Percentiles rank a stretch among this genome's conserved stretches.
Conservation (phyloP, 371 early-diverging fungal genomes). For the Apophysomyces ossiformis region DNA sequence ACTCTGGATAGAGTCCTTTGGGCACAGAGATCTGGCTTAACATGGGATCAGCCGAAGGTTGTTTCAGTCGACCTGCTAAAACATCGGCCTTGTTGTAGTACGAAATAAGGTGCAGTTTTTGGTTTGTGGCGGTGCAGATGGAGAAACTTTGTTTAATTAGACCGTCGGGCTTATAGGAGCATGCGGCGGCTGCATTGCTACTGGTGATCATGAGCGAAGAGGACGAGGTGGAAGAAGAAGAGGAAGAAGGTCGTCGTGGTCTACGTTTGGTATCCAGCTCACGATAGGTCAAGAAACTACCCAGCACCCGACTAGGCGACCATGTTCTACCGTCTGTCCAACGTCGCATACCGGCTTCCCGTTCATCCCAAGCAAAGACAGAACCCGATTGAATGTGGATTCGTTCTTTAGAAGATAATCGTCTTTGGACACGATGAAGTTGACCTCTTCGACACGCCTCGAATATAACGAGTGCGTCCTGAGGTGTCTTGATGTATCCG, state of each 20-base stretch:
- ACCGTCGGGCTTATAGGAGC: conserved; percentile 61
- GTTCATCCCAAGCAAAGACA: conserved; percentile 88
- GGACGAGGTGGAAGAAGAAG: conserved; percentile 17
- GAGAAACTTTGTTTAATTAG: conserved; percentile 67
- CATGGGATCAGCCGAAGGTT: conserved; percentile 57
- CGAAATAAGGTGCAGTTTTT: conserved; percentile 85
- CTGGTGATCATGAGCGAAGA: conserved; percentile 26
- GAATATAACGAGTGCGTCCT: conserved; percentile 83
- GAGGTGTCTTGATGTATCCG: conserved; percentile 77
- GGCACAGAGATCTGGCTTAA: conserved; percentile 58
- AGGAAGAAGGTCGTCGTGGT: conserved; percentile 37
- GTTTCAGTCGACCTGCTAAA: conserved; percentile 51
- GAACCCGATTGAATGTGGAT: conserved; percentile 73
- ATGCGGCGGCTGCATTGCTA: conserved; percentile 44
- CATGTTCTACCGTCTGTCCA: conserved; percentile 91
- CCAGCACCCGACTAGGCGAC: conserved; percentile 83
- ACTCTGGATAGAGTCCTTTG: conserved; percentile 69
- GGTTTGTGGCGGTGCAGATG: conserved; percentile 76
- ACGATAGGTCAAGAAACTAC: conserved; percentile 78
- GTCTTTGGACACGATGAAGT: conserved; percentile 73
- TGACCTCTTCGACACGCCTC: conserved; percentile 79
- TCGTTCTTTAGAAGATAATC: conserved; percentile 71
- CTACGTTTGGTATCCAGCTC: conserved; percentile 68
- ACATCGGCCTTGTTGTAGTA: conserved; percentile 85
- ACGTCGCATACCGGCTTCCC: conserved; percentile 85